These are phyloP conservation scores for Trametes polyzona DNA, from an alignment of 1,284 basidiomycete genomes.

Conservation along the genomic window DNA sequence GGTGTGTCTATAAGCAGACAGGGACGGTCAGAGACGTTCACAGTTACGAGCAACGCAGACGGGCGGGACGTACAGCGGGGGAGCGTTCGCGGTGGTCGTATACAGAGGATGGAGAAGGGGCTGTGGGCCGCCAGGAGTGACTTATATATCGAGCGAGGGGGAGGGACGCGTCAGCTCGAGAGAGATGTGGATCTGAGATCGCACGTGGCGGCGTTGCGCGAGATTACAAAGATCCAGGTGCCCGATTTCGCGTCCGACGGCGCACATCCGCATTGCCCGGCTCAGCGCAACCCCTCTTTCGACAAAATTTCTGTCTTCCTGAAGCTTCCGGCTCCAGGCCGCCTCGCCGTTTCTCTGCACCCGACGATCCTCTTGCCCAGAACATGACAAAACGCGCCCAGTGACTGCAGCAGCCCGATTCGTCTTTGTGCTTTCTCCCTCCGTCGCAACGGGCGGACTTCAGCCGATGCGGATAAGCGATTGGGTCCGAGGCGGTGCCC, in stretches of 20 bases:
- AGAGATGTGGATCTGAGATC: conserved; percentile 38
- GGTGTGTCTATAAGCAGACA: conserved; percentile 15
- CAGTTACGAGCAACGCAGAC: neutral
- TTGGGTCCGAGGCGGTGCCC: conserved; percentile 17
- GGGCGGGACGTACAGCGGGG: conserved; percentile 14
- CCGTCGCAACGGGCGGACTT: conserved; percentile 7
- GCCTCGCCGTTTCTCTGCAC: conserved; percentile 4
- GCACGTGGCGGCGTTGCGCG: conserved; percentile 34
- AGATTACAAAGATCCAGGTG: conserved; percentile 25
- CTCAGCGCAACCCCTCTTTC: conserved; percentile 13
- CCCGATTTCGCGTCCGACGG: conserved; percentile 30
- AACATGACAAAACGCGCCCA: conserved; percentile 6
- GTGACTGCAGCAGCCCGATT: conserved; percentile 5
- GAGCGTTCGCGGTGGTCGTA: conserved; percentile 21
- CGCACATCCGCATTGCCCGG: conserved; percentile 20
- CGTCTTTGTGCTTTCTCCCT: neutral
- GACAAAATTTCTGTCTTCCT: conserved; percentile 6
- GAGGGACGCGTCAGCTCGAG: conserved; percentile 45
- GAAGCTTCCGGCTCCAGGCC: conserved; percentile 8
- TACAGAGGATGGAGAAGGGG: conserved; percentile 22
- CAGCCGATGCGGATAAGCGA: conserved; percentile 8
- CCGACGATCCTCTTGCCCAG: conserved; percentile 10
- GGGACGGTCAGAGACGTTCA: conserved; percentile 8
- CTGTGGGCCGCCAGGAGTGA: conserved; percentile 16
- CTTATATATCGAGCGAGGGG: conserved; percentile 34